Percentiles rank a stretch among this genome's conserved stretches.
These are phyloP conservation scores for Cucurbitaria berberidis DNA, from an alignment of 2,329 filamentous ascomycete species.

Conservation along the genomic window DNA sequence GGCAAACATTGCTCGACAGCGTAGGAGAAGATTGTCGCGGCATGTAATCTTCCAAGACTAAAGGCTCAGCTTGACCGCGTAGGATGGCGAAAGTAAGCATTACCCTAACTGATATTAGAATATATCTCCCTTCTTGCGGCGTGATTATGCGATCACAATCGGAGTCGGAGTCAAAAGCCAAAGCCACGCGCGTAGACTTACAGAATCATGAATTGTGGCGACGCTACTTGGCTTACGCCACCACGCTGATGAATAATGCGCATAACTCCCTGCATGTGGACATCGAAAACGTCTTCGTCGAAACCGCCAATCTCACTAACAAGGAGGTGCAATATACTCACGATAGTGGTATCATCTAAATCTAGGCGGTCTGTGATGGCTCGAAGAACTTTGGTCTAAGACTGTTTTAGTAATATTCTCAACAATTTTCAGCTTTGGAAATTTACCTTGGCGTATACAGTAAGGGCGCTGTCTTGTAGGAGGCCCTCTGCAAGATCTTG, in stretches of 20 bases:
- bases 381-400: constrained; percentile 33
- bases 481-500: constrained; percentile 38
- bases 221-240: constrained; percentile 23
- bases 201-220: constrained; percentile 35
- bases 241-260: constrained; percentile 36
- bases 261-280: constrained; percentile 39
- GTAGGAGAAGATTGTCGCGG: constrained; percentile 12
- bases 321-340: constrained; percentile 42
- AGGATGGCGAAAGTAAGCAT: constrained; percentile 33
- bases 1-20: constrained; percentile 4
- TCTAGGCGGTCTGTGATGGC: constrained; percentile 35
- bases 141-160: neutral
- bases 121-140: neutral
- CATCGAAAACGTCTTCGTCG: constrained; percentile 38
- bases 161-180: neutral
- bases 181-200: constrained; percentile 18
- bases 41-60: constrained; percentile 8
- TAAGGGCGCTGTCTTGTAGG: constrained; percentile 37
- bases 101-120: constrained; percentile 18
- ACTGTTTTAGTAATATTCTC: neutral
- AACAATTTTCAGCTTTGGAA: neutral
- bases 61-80: constrained; percentile 27
- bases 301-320: constrained; percentile 38
- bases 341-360: constrained; percentile 38
- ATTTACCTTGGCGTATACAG: constrained; percentile 33